Percentiles rank a stretch among this genome's conserved stretches.
These are phyloP conservation scores for Orbilia ellipsospora DNA, from an alignment of 2,329 filamentous ascomycete genomes.

Conservation along the genomic window DNA sequence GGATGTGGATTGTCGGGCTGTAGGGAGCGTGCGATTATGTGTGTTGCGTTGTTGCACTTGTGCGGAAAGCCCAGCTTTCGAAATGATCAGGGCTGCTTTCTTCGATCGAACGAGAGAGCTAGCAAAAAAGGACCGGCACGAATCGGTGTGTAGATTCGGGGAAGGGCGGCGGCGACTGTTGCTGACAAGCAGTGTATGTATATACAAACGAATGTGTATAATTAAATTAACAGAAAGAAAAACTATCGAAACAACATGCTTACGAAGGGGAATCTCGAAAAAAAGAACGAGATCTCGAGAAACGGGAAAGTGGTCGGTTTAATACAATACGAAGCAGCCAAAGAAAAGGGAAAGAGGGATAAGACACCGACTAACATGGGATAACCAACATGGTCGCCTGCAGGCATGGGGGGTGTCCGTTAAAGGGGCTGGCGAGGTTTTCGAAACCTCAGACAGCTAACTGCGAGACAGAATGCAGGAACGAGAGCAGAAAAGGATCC, in stretches of 20 bases:
- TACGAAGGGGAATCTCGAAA: conserved; percentile 17
- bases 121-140: conserved; percentile 27
- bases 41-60: conserved; percentile 19
- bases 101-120: not conserved
- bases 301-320: conserved; percentile 23
- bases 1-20: not conserved
- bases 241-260: conserved; percentile 11
- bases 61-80: conserved; percentile 49
- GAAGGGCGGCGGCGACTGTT: not conserved
- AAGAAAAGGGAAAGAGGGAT: conserved; percentile 21
- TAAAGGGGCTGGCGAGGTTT: conserved; percentile 46
- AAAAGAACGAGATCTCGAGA: not conserved
- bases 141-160: conserved; percentile 30
- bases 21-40: conserved; percentile 29
- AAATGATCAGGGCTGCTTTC: not conserved
- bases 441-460: conserved; percentile 31
- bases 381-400: too few species aligned
- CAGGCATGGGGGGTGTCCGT: conserved; percentile 7
- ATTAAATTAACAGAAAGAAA: conserved; percentile 6
- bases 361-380: not conserved
- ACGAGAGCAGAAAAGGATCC: not conserved
- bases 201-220: conserved; percentile 33
- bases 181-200: conserved; percentile 10
- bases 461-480: conserved; percentile 47
- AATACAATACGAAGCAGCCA: not conserved